Conservation (phyloP, 331 rosid species). For the Pyracantha coccinea region DNA sequence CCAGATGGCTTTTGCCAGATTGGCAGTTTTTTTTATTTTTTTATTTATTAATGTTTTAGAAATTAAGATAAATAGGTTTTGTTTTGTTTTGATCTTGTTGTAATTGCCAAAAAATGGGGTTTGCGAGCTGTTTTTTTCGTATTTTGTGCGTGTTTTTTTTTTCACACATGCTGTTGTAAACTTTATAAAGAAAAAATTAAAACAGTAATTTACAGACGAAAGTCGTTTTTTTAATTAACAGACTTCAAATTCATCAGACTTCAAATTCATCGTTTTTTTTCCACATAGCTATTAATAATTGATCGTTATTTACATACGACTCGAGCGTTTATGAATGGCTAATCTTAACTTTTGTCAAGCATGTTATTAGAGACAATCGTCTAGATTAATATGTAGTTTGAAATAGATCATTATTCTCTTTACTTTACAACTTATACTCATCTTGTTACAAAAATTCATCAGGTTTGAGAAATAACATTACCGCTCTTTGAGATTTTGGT, state of each 20-base stretch:
- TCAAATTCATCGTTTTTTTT: too few species aligned
- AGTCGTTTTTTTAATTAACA: too few species aligned
- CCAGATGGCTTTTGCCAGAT: not conserved
- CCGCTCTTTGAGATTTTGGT: too few species aligned
- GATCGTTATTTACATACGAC: too few species aligned
- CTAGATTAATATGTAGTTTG: not conserved
- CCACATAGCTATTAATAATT: too few species aligned
- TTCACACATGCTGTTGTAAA: not conserved
- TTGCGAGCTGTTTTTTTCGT: not conserved
- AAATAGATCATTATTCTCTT: not conserved
- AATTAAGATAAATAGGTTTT: not conserved
- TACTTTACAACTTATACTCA: not conserved
- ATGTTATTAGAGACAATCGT: not conserved
- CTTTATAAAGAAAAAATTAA: too few species aligned
- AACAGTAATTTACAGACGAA: too few species aligned
- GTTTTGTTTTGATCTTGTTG: not conserved
- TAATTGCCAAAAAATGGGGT: not conserved
- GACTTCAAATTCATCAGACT: too few species aligned
- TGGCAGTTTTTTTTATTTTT: not conserved
- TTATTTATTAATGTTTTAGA: not conserved
- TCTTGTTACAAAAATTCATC: too few species aligned
- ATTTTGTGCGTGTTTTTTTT: not conserved
- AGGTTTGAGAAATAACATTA: too few species aligned
- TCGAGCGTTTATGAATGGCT: too few species aligned
- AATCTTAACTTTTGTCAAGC: rapidly evolving